A percentile compares a stretch with the other conserved stretches of the same genome.
Conservation (phyloP, 176 grass and related monocot genomes). For the Urochloa ruziziensis region DNA sequence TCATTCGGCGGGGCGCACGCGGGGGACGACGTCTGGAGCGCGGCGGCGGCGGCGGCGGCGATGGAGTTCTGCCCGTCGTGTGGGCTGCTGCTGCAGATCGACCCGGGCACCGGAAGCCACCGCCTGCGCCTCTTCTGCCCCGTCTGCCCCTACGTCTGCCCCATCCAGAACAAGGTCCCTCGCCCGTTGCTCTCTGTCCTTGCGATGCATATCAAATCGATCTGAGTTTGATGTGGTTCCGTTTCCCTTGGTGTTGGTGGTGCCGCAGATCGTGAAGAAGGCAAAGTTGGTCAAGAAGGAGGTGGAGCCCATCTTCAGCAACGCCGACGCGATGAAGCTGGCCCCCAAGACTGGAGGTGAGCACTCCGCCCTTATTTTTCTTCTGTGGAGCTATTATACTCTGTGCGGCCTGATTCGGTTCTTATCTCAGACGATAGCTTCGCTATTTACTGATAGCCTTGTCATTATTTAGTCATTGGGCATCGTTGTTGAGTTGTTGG, state of each 20-base stretch:
- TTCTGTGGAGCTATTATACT: neutral
- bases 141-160: conserved; percentile 69
- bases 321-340: conserved; percentile 42
- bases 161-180: conserved; percentile 57
- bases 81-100: conserved; percentile 69
- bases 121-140: conserved; percentile 62
- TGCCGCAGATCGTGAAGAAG: conserved; percentile 71
- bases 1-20: neutral
- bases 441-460: too few relatives aligned
- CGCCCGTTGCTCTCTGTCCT: neutral
- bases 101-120: conserved; percentile 51
- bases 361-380: neutral
- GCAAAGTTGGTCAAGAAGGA: conserved; percentile 55
- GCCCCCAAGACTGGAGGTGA: conserved; percentile 54
- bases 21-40: neutral
- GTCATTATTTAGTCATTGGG: neutral
- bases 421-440: neutral
- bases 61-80: conserved; percentile 91
- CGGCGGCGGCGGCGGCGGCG: neutral
- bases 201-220: neutral
- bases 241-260: neutral
- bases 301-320: conserved; percentile 63
- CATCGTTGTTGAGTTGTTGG: neutral
- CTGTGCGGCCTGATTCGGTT: neutral
- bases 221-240: neutral